Base-by-base conservation (phyloP, 2,329 filamentous ascomycete species). In the Calonectria naviculata region DNA sequence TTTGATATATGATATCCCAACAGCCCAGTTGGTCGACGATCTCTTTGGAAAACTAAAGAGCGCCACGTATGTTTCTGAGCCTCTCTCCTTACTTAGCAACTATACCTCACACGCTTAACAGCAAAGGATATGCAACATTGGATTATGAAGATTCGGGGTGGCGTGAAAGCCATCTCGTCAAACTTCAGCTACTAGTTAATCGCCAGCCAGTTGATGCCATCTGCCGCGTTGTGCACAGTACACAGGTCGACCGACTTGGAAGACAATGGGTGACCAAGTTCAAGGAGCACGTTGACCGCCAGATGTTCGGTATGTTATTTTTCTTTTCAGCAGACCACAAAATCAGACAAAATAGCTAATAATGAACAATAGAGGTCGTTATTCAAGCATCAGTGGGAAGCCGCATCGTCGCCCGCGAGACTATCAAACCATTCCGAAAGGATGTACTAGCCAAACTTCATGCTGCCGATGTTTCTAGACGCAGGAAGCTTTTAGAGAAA, bases 61-160 rank as follows among this genome's bases (percentile, higher is more conserved):
- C 42, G 90, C 91, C 0, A 98, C 95, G 65, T 86, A 80, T 70
- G 83, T 80, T 12, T n/a, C 9, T 15, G 9, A 17, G 2, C 10
- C 47, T 9, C 3, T 8, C 7, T 21, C 21, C 24, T 3, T 5
- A 9, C 4, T 42, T 17, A 12, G 21, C 15, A 26, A 21, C 28
- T 34, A 36, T 6, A 17, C 19, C 19, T 56, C 12, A 46, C 44
- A 38, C 4, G 4, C 6, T 24, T 15, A 36, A 41, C 46, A 85
- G 84, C 2, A 98, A 98, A 82, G 97, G 97, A 13, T 99, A 99
- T 78, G 97, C 97, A 0, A 97, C 94, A 41, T 89, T 99, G 6
- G 97, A 99, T 82, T 99, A 99, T 81, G 97, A 99, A 84, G 97
- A 99, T 78, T 93, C 95, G 0, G 96, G 94, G 0, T 99, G 95